These are phyloP conservation scores for Eucalyptus curtisii DNA, from an alignment of 345 rosid species.

Conservation along the genomic window DNA sequence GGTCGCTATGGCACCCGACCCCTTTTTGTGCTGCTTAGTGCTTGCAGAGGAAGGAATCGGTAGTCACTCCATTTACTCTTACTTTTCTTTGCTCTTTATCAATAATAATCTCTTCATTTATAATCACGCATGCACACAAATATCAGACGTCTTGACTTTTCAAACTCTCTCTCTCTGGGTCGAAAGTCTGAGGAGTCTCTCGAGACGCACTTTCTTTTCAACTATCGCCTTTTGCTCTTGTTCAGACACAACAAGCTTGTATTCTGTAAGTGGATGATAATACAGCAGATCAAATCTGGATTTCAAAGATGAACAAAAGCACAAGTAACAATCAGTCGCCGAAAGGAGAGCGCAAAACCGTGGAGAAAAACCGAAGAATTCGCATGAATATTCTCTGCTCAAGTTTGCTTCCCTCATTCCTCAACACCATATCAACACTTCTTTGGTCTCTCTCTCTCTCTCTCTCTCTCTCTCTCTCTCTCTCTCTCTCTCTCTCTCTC, in stretches of 20 bases:
- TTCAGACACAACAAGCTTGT: background rate
- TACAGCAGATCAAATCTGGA: background rate
- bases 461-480: too few relatives aligned
- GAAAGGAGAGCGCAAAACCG: conserved; percentile 22
- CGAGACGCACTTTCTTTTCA: background rate
- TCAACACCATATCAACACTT: conserved; percentile 4
- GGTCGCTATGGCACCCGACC: background rate
- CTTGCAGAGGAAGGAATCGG: background rate
- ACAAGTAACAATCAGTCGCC: background rate
- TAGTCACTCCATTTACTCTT: background rate
- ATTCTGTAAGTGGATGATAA: background rate
- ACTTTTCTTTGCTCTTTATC: background rate
- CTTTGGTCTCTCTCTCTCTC: conserved; percentile 9
- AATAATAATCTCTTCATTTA: background rate
- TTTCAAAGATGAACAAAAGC: background rate
- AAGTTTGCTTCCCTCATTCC: conserved; percentile 31
- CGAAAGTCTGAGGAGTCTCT: background rate
- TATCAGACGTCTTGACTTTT: background rate
- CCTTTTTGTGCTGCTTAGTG: background rate
- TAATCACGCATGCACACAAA: background rate
- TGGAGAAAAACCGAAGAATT: conserved; percentile 38
- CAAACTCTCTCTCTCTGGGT: background rate
- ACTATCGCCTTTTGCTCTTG: background rate
- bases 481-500: too few relatives aligned
- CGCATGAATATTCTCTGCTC: conserved; percentile 30